phyloP scores from a whole-genome alignment of 129 eudicot species.

The Tagetes erecta region DNA sequence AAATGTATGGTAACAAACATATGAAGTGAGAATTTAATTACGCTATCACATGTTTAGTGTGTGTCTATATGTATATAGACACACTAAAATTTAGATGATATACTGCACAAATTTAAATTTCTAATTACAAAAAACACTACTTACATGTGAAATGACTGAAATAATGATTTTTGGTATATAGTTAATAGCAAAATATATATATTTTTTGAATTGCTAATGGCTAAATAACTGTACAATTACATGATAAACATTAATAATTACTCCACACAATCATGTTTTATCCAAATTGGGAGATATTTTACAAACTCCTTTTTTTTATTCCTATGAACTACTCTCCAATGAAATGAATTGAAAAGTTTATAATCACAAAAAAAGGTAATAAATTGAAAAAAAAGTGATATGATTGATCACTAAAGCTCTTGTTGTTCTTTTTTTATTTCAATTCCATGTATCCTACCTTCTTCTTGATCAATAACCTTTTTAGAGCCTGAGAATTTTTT shows the following conservation, averaged over 20 bases:
- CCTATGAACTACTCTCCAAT: slow-evolving; percentile 12
- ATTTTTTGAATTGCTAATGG: not conserved
- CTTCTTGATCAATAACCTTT: slow-evolving; percentile 33
- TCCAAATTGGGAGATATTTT: slow-evolving; percentile 25
- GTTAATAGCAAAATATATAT: no score
- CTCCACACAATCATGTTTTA: slow-evolving; percentile 29
- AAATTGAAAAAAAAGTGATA: not conserved
- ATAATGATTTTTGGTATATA: no score
- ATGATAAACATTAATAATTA: slow-evolving; percentile 8
- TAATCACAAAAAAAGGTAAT: slow-evolving; percentile 24
- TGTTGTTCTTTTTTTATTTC: slow-evolving; percentile 27
- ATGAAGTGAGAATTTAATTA: no score
- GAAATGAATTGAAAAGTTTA: slow-evolving; percentile 17
- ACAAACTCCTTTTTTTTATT: slow-evolving; percentile 10
- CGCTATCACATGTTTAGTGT: no score
- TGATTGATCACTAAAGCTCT: slow-evolving; percentile 18
- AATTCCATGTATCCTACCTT: slow-evolving; percentile 27
- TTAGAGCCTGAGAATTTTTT: slow-evolving; percentile 29
- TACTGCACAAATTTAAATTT: no score
- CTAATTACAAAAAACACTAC: no score
- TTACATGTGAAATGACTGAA: no score
- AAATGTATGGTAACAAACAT: no score
- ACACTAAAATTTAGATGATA: no score
- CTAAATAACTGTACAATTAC: slow-evolving; percentile 14
- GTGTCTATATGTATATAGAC: no score